Evolutionary conservation across 164 flowering plant species (phyloP), one percentile per base, ranked within the genome.

Genomic region (Buxus sempervirens): DNA sequence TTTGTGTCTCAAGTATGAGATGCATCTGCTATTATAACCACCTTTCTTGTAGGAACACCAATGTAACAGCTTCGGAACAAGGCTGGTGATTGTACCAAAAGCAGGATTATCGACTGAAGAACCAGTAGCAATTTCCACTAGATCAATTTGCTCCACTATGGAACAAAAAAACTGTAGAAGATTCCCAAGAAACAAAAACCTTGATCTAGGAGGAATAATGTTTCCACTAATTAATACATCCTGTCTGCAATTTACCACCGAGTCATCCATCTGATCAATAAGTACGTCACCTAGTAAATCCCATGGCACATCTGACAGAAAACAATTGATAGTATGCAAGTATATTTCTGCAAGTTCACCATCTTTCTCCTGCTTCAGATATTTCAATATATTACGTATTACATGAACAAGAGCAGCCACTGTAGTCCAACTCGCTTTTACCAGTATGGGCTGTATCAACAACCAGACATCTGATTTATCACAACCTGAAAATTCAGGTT

Each of bases 1-100:
- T 79, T 94, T 94, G 78, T 91, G 98, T 63, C 80, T 83, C 71
- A 87, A 79, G 79, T 91, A 94, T 22, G 75, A 72, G 62, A 80
- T 76, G 70, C 65, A 58, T 14, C 16, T 36, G 21, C 74, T 53
- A 45, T 58, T 64, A 68, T 15, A 45, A 60, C 63, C 64, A 67
- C 67, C 75, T 63, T 68, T 72, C 73, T 77, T 66, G 48, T 69
- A 60, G 62, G 82, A 85, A 73, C 93, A 84, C 85, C 93, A 87
- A 55, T 32, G 18, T 16, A 81, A 61, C 67, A 94, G 68, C 74
- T 62, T 76, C 4, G 96, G 93, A 56, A 88, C 67, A 63, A 90
- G 78, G 36, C 68, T 63, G 70, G 48, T 78, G 58, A 82, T 77
- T 64, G 61, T 58, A 38, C 28, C 18, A 73, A 80, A 58, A 77